Base-by-base conservation (phyloP, 176 grass and related monocot species). In the Phyllostachys edulis region DNA sequence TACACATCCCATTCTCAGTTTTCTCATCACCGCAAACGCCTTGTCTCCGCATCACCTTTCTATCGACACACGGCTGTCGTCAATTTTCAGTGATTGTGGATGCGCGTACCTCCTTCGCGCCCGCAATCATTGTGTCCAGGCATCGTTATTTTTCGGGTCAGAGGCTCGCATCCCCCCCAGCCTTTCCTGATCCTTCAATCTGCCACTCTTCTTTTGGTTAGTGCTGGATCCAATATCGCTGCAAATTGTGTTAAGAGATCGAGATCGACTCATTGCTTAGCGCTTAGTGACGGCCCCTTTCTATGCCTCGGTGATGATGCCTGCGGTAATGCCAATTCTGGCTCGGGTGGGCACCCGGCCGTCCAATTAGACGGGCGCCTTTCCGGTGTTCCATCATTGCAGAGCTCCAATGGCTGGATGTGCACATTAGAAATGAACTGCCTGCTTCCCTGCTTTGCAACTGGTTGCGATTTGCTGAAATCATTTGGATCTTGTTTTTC, bases 221-320 rank as follows among this genome's bases (percentile, higher is more conserved):
- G 87, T 80, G 87, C 87, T 63, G 41, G 77, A 24, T 49, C 77
- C 87, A 89, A 76, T 69, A 89, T 15, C 70, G 76, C 41, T 63
- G 77, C 82, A 20, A 10, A 21, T 66, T 63, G 72, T 61, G 6
- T 52, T 17, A 13, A 24, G 70, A 70, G 63, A 79, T 83, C 11
- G 56, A 42, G 74, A 66, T 45, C 34, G 18, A 18, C 5, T 84
- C 67, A 54, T 64, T 45, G 36, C 51, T 61, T 29, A 7, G 49
- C 10, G 13, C 36, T 32, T 46, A 38, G 55, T 78, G 65, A 50
- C 44, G 27, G 20, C 26, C 27, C 64, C 16, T 84, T 68, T 32
- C 37, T 67, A 36, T 55, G 37, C 7, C 36, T 67, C 16, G 36
- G 44, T 51, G 63, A 69, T 47, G 65, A 24, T 18, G 76, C 32